Evolutionary conservation across 495 filamentous ascomycete genomes (phyloP).

Genomic region (Penicillium odoratum): DNA sequence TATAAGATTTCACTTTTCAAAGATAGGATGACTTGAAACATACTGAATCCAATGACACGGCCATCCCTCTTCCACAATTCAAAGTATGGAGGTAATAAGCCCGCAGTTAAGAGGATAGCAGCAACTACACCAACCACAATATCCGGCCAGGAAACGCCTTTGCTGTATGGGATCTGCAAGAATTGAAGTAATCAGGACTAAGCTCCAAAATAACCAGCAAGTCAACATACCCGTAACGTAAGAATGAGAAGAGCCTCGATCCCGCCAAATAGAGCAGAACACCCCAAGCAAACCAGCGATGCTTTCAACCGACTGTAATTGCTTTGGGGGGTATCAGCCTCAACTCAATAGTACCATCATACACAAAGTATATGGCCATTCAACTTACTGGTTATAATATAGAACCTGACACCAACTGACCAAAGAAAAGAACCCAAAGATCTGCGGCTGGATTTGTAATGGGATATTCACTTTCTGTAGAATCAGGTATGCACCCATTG

Average conservation of each 20-base stretch:
- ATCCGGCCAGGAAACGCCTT: constrained; percentile 56
- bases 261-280: constrained; percentile 53
- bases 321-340: constrained; percentile 11
- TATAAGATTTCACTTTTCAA: neutral
- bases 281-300: constrained; percentile 35
- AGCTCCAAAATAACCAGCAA: neutral
- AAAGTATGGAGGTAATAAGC: constrained; percentile 68
- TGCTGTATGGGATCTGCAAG: constrained; percentile 51
- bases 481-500: constrained; percentile 56
- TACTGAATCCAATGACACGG: constrained; percentile 68
- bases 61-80: constrained; percentile 72
- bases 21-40: constrained; percentile 10
- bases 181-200: neutral
- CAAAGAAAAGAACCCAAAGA: constrained; percentile 63
- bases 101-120: constrained; percentile 56
- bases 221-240: constrained; percentile 53
- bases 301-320: constrained; percentile 55
- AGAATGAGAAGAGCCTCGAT: constrained; percentile 63
- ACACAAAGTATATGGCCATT: neutral
- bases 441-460: constrained; percentile 72
- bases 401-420: constrained; percentile 68
- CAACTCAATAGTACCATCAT: neutral
- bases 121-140: constrained; percentile 61
- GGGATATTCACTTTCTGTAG: constrained; percentile 70
- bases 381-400: constrained; percentile 58